Evolutionary conservation across 2,329 filamentous ascomycete genomes (phyloP).

Genomic region (Colletotrichum godetiae): DNA sequence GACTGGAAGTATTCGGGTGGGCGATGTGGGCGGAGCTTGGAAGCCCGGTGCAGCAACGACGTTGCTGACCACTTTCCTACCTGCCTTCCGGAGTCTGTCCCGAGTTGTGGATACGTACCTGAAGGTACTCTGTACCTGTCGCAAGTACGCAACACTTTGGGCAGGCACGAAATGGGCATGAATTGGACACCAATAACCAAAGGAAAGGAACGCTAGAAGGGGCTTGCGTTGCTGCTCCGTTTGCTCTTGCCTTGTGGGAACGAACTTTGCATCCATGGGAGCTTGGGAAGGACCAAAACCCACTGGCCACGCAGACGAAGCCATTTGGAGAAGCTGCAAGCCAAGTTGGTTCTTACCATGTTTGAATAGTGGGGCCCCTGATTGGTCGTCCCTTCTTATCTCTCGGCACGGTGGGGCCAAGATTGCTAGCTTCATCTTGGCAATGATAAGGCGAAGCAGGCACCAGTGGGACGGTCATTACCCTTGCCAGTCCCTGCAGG

Average conservation of each 20-base stretch:
- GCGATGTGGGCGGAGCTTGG: not conserved
- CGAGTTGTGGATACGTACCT: not conserved
- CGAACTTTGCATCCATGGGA: not conserved
- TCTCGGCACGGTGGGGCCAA: constrained; percentile 19
- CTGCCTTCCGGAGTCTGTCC: not conserved
- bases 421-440: constrained; percentile 22
- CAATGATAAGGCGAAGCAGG: constrained; percentile 33
- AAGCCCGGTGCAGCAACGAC: too few species aligned
- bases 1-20: not conserved
- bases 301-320: not conserved
- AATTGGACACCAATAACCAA: not conserved
- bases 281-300: not conserved
- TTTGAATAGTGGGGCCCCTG: not conserved
- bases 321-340: constrained; percentile 28
- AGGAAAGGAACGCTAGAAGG: constrained; percentile 21
- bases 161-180: too few species aligned
- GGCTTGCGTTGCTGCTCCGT: not conserved
- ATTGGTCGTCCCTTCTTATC: constrained; percentile 34
- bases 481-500: constrained; percentile 8
- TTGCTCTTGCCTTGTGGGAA: constrained; percentile 9
- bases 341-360: not conserved
- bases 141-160: too few species aligned
- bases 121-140: not conserved
- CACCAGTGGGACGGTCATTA: not conserved
- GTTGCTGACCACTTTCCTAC: not conserved